Evolutionary conservation across 495 filamentous ascomycete genomes (phyloP).

Genomic region (Podospora comata): DNA sequence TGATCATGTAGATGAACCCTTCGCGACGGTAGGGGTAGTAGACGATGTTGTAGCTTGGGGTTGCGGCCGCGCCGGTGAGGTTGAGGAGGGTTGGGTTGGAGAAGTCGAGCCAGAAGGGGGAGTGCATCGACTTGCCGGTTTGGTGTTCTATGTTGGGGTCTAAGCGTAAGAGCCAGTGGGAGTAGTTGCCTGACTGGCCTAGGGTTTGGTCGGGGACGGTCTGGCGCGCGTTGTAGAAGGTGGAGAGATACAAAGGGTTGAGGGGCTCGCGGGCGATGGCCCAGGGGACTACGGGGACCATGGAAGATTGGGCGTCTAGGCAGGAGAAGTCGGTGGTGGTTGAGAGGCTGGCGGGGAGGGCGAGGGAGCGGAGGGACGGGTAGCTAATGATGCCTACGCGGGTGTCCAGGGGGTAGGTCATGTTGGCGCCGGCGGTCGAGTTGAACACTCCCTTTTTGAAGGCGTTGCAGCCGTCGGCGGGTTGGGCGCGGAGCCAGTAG

Average conservation of each 20-base stretch:
- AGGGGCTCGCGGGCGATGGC: constrained; percentile 15
- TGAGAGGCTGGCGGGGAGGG: not conserved
- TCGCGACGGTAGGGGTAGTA: not conserved
- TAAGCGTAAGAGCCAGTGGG: constrained; percentile 27
- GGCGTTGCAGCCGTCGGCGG: constrained; percentile 53
- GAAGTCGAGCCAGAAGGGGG: constrained; percentile 14
- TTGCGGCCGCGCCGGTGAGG: not conserved
- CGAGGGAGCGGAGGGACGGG: not conserved
- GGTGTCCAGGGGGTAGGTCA: constrained; percentile 18
- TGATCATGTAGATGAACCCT: constrained; percentile 20
- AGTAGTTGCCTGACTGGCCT: constrained; percentile 28
- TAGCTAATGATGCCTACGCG: not conserved
- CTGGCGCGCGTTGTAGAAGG: constrained; percentile 20
- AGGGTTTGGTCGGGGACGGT: constrained; percentile 6
- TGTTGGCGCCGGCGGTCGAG: constrained; percentile 19
- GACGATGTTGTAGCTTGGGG: constrained; percentile 10
- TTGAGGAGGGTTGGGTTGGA: constrained; percentile 17
- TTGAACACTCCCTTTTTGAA: constrained; percentile 29
- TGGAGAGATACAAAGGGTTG: constrained; percentile 13
- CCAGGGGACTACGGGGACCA: constrained; percentile 25
- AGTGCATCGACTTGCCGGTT: not conserved
- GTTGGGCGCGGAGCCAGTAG: constrained; percentile 6
- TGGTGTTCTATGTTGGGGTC: constrained; percentile 24
- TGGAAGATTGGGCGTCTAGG: not conserved
- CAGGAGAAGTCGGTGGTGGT: constrained; percentile 13